Evolutionary conservation across 768 basidiomycete genomes (phyloP), one percentile per base, ranked within the genome.

Genomic region (Naganishia randhawae): DNA sequence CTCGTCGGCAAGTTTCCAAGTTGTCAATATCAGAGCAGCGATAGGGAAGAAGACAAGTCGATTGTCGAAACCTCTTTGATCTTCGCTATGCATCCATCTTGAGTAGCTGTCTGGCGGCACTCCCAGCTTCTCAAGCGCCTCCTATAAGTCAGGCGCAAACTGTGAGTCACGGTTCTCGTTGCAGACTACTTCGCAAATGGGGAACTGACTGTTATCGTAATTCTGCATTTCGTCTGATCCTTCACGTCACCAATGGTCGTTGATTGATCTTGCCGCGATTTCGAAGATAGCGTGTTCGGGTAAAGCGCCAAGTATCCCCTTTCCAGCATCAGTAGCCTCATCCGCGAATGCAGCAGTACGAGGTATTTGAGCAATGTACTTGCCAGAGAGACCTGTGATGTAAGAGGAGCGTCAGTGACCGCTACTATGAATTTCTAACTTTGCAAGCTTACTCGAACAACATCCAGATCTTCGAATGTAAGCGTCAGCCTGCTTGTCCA

Each of bases 281-380:
- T 39, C 14, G 39, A n/a, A 1, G 41, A 29, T 14, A 61, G 16
- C 17, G 57, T 39, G 3, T 61, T 29, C 22, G 57, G 57, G 29
- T 39, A 61, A 9, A 61, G 39, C n/a, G 57, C 57, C 11, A 6
- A 25, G 27, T 41, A 61, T 6, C 57, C 57, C 27, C 57, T 61
- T 61, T 61, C 57, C 37, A 61, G 39, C 37, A 61, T 39, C 10
- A 11, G 35, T 2, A 61, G 22, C 14, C 11, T 22, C 57, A 61
- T 61, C 11, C 57, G 57, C 37, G 57, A 41, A 42, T 61, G 57
- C 7, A 61, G 29, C 19, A 61, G 33, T 2, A 61, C 57, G 25
- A 61, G 32, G 37, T 61, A 27, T 29, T 61, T 39, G 22, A 61
- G 57, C 57, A 61, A 13, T 37, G 41, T 3, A 35, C 41, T 39